These are phyloP conservation scores for Amniculicola lignicola DNA, from an alignment of 495 filamentous ascomycete genomes.

Conservation along the genomic window DNA sequence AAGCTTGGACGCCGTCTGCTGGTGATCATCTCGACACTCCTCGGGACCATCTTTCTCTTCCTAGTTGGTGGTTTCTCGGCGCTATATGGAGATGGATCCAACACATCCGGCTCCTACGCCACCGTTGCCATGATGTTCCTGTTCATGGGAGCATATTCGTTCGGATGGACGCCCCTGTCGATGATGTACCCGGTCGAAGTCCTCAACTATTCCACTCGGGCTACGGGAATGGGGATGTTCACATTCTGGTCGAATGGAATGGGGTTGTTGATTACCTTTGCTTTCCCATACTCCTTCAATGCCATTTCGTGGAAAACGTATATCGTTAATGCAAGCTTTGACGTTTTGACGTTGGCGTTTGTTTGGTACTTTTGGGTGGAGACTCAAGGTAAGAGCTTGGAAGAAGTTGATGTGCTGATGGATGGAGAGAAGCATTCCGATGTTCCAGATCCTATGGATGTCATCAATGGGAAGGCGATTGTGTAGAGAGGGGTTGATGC, in stretches of 20 bases:
- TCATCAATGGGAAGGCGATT: too few relatives aligned
- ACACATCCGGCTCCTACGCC: background rate
- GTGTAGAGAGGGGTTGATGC: too few relatives aligned
- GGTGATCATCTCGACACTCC: background rate
- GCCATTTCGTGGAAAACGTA: conserved; percentile 38
- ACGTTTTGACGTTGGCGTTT: conserved; percentile 32
- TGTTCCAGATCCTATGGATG: conserved; percentile 37
- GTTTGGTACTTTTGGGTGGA: conserved; percentile 28
- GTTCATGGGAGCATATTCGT: background rate
- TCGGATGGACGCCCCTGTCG: background rate
- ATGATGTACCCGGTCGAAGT: background rate
- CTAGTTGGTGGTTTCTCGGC: background rate
- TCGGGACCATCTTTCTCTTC: background rate
- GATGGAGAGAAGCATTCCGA: conserved; percentile 17
- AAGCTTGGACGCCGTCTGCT: background rate
- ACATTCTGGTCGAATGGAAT: conserved; percentile 45
- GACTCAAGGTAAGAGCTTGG: conserved; percentile 20
- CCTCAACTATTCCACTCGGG: conserved; percentile 30
- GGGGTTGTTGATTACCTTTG: conserved; percentile 49
- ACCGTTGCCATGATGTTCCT: background rate
- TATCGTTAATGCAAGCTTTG: conserved; percentile 33
- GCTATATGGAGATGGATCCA: background rate
- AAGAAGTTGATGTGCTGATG: conserved; percentile 19
- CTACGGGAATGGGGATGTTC: conserved; percentile 35
- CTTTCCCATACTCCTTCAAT: conserved; percentile 48